Conservation (phyloP, 306 rosid genomes). For the Citrullus colocynthis region DNA sequence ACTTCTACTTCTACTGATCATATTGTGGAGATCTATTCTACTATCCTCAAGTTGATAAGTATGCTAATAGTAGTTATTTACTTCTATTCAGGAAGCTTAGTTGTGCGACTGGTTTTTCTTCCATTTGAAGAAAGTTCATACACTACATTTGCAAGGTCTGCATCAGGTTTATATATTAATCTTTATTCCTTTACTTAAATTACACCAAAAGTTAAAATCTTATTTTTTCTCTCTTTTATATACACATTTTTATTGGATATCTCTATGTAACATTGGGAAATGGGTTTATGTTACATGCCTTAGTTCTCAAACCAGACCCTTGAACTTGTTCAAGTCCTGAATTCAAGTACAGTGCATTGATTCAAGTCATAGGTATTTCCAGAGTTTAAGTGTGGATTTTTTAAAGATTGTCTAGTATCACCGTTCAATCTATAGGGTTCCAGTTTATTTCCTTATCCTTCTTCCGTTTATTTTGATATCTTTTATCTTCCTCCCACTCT, state of each 20-base stretch:
- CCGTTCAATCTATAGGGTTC: neutral
- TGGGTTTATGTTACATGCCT: neutral
- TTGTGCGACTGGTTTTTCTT: constrained; percentile 85
- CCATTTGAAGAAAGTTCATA: constrained; percentile 96
- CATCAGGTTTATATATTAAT: constrained; percentile 72
- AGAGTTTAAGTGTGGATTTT: neutral
- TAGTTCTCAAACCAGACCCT: neutral
- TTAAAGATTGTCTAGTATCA: neutral
- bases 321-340: neutral
- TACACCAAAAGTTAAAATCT: neutral
- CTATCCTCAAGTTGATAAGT: neutral
- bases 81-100: constrained; percentile 72
- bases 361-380: neutral
- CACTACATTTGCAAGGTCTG: constrained; percentile 88
- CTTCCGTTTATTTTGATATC: neutral
- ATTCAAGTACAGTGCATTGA: neutral
- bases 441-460: neutral
- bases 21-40: neutral
- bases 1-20: neutral
- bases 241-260: neutral
- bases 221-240: neutral
- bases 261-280: neutral
- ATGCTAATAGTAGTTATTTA: constrained; percentile 7
- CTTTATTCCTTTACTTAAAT: constrained; percentile 9
- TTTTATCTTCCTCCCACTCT: neutral